Evolutionary conservation across 1,284 basidiomycete genomes (phyloP), one percentile per base, ranked within the genome.

Genomic region (Erythrobasidium hasegawianum): DNA sequence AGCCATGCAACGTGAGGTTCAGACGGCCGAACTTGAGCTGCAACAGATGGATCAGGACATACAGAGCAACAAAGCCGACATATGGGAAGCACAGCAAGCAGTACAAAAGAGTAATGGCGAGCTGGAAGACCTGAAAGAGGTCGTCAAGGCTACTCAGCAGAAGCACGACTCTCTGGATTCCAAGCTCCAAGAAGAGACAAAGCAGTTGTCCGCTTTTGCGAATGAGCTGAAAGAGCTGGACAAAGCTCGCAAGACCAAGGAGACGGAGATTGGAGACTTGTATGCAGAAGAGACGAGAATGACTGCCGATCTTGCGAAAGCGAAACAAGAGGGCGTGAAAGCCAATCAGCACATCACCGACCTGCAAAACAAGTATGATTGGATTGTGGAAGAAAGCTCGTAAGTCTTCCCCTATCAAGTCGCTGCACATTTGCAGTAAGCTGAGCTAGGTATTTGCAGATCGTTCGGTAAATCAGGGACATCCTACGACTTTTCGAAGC

Each of bases 31-130:
- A 55, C 84, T 97, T 14, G 94, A 97, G 76, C 80, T 70, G 81
- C 93, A 96, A 71, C 91, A 96, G 85, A 81, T 89, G 49, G 86
- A 88, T 72, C 81, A 81, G 50, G 96, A 98, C 72, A 85, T 96
- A 50, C 81, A 83, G 54, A 75, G 80, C 0, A 67, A 84, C 85
- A 13, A 81, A 84, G 52, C 78, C 9, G 82, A 84, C 18, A 79
- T 91, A 10, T 80, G 80, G 55, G 86, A 89, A 66, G 86, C 87
- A 0, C 79, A 82, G 33, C 76, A 79, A 0, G 83, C 83, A 24
- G 80, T 88, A 45, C 80, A 79, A 47, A 85, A 83, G 71, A 81
- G 88, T 27, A 81, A 82, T 55, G 81, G 83, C 59, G 87, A 92
- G 41, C 81, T 92, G 11, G 79, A 78, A n/a, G 83, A 82, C 11